Conservation (phyloP, 2,329 filamentous ascomycete species). For the Phoma sp. region DNA sequence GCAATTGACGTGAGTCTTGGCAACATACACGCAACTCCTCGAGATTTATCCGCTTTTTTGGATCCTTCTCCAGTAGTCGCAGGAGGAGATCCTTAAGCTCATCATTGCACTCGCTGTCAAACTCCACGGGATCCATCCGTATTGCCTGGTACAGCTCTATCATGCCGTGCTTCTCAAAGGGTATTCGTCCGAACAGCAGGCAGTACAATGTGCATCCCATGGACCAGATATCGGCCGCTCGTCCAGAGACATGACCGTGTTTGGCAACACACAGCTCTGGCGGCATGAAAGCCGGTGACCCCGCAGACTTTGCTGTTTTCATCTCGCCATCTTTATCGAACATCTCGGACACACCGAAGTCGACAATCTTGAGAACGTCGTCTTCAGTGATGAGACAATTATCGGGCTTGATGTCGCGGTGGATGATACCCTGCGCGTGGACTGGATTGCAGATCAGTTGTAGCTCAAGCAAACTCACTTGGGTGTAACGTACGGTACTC, state of each 20-base stretch:
- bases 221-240: constrained; percentile 94
- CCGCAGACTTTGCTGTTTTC: constrained; percentile 90
- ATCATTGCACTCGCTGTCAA: constrained; percentile 69
- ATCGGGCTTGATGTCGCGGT: constrained; percentile 97
- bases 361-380: constrained; percentile 93
- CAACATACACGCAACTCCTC: constrained; percentile 74
- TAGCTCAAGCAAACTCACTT: not conserved
- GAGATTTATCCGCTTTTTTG: constrained; percentile 82
- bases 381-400: constrained; percentile 90
- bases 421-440: constrained; percentile 91
- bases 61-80: constrained; percentile 82
- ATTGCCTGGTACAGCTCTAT: constrained; percentile 92
- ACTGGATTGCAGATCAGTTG: constrained; percentile 59
- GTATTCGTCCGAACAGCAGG: constrained; percentile 84
- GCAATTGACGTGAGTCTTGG: not conserved
- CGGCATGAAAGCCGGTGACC: constrained; percentile 91
- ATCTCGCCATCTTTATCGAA: constrained; percentile 88
- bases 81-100: constrained; percentile 76
- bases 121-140: constrained; percentile 67
- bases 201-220: constrained; percentile 97
- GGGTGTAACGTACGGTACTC: constrained; percentile 74
- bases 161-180: constrained; percentile 79
- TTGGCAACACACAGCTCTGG: constrained; percentile 88
- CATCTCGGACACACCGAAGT: constrained; percentile 99
- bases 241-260: constrained; percentile 86